A percentile compares a stretch with the other conserved stretches of the same genome.
Conservation (phyloP, 192 early-diverging fungal genomes). For the Rhizophagus clarus region DNA sequence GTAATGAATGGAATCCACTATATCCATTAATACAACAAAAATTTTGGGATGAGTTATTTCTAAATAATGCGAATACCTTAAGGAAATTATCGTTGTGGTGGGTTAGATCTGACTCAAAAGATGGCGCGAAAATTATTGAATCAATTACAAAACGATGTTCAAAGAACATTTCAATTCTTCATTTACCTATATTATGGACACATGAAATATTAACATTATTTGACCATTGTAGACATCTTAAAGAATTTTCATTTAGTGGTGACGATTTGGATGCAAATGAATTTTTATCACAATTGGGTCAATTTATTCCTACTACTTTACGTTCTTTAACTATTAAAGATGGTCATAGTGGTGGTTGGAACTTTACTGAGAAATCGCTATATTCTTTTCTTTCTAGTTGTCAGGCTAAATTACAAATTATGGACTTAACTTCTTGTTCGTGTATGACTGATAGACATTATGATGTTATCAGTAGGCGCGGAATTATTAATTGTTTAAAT, state of each 20-base stretch:
- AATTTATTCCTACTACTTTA: not conserved
- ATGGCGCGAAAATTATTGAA: conserved; percentile 2
- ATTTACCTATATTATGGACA: not conserved
- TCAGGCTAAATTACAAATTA: not conserved
- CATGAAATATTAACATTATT: not conserved
- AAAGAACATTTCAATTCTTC: not conserved
- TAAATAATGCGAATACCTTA: not conserved
- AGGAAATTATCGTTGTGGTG: not conserved
- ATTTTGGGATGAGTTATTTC: not conserved
- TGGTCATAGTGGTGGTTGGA: conserved; percentile 5
- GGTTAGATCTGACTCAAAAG: not conserved
- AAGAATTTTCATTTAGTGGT: not conserved
- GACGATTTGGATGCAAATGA: conserved; percentile 4
- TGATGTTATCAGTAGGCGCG: not conserved
- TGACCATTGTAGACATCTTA: not conserved
- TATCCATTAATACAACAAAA: not conserved
- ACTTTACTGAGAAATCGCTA: not conserved
- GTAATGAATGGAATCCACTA: conserved; percentile 9
- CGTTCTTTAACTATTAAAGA: not conserved
- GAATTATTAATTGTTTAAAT: not conserved
- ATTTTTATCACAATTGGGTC: not conserved
- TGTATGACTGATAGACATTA: conserved; percentile 13
- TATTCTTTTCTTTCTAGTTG: not conserved
- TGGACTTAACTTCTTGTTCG: not conserved
- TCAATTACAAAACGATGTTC: not conserved